These are phyloP conservation scores for Marasmius oreades DNA, from an alignment of 1,284 basidiomycete genomes.

Conservation along the genomic window DNA sequence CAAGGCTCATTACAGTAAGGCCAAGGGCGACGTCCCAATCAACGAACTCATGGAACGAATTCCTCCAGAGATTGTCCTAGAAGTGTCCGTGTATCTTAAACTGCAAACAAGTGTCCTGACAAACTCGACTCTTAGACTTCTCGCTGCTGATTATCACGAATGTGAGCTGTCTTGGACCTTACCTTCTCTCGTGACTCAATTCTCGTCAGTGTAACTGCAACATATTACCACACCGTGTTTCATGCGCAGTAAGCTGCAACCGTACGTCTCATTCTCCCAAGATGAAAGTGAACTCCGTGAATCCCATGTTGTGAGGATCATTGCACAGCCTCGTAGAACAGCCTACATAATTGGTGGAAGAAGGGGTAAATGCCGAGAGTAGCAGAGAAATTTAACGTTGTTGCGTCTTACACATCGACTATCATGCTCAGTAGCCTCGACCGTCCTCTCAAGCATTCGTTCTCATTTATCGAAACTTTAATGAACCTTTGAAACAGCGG, in stretches of 20 bases:
- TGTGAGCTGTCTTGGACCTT: slow-evolving; percentile 30
- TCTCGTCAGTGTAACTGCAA: not conserved
- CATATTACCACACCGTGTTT: not conserved
- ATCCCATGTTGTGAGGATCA: not conserved
- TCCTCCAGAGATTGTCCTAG: slow-evolving; percentile 76
- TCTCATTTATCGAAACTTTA: not conserved
- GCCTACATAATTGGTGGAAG: not conserved
- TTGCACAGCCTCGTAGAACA: slow-evolving; percentile 2
- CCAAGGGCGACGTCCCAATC: slow-evolving; percentile 68
- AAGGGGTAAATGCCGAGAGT: not conserved
- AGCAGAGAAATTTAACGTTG: not conserved
- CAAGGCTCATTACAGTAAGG: slow-evolving; percentile 65
- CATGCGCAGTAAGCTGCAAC: too few relatives aligned
- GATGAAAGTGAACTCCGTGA: too few relatives aligned
- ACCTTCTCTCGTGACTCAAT: not conserved
- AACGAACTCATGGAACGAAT: slow-evolving; percentile 74
- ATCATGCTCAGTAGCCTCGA: not conserved
- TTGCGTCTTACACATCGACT: not conserved
- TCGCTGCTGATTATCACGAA: slow-evolving; percentile 75
- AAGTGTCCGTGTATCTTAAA: slow-evolving; percentile 56
- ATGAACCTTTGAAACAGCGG: not conserved
- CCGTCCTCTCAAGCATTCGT: not conserved
- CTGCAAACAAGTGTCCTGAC: not conserved
- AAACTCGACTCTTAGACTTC: slow-evolving; percentile 5
- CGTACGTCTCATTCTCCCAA: too few relatives aligned